Percentiles rank a stretch among this genome's conserved stretches.
These are phyloP conservation scores for Colletotrichum sp. DNA, from an alignment of 2,329 filamentous ascomycete species.

Conservation along the genomic window DNA sequence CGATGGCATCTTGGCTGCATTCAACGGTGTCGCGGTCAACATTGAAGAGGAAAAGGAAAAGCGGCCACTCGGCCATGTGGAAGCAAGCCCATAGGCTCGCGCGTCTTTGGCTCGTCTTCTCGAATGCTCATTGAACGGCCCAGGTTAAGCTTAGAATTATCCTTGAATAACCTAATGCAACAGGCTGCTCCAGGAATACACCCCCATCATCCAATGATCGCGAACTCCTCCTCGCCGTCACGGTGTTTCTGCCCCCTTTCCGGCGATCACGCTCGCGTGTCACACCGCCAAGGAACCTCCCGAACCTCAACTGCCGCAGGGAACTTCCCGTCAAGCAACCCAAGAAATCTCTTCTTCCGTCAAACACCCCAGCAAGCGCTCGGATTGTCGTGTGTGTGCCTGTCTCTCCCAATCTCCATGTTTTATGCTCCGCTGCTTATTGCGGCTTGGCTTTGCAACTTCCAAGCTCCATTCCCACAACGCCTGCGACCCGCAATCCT, in stretches of 20 bases:
- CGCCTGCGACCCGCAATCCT: not conserved
- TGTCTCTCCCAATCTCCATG: not conserved
- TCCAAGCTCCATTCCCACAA: not conserved
- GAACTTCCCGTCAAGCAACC: not conserved
- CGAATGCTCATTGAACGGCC: not conserved
- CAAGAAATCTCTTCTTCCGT: not conserved
- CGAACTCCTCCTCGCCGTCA: not conserved
- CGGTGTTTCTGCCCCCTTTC: not conserved
- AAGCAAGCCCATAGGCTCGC: not conserved
- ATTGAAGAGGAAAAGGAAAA: not conserved
- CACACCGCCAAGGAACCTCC: slow-evolving; percentile 4
- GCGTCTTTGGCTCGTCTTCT: not conserved
- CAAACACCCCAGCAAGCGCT: not conserved
- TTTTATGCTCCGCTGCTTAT: not conserved
- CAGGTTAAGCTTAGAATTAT: not conserved
- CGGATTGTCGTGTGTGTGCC: not conserved
- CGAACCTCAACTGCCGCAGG: slow-evolving; percentile 5
- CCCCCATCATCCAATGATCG: not conserved
- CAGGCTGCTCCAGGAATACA: not conserved
- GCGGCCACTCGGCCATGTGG: not conserved
- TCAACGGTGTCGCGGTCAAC: not conserved
- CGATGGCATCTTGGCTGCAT: not conserved
- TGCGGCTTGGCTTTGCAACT: not conserved
- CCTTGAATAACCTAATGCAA: not conserved
- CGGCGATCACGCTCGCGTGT: slow-evolving; percentile 3